These are phyloP conservation scores for Smallanthus sonchifolius DNA, from an alignment of 129 eudicot genomes.

Conservation along the genomic window DNA sequence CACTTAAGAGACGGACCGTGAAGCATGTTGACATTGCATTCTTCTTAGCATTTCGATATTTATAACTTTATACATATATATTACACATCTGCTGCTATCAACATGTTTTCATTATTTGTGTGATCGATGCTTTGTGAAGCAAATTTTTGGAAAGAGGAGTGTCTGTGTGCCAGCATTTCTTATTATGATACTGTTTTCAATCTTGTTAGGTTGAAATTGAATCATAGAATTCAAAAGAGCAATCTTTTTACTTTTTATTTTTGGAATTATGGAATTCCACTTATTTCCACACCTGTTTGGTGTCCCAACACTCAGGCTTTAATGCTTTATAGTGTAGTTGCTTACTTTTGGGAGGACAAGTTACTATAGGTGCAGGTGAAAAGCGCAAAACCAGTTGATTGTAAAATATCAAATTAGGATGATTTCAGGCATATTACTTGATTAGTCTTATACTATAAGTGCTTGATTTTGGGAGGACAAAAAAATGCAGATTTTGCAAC, in stretches of 20 bases:
- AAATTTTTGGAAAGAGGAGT: background rate
- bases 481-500: background rate
- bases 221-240: background rate
- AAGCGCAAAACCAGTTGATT: background rate
- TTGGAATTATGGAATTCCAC: background rate
- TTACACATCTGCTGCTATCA: background rate
- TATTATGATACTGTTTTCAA: slow-evolving; percentile 5
- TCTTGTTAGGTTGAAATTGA: background rate
- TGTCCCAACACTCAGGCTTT: slow-evolving; percentile 1
- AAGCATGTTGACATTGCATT: background rate
- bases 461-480: background rate
- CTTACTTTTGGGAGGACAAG: background rate
- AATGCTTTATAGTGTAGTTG: background rate
- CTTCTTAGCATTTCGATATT: background rate
- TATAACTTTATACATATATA: background rate
- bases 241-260: background rate
- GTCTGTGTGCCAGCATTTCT: background rate
- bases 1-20: background rate
- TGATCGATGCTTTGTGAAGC: background rate
- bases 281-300: slow-evolving; percentile 1
- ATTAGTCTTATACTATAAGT: background rate
- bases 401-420: background rate
- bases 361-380: background rate
- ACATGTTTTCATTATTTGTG: background rate
- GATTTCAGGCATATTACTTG: background rate